phyloP scores from a whole-genome alignment of 805 yeast species.

The Barnettozyma botsteinii region DNA sequence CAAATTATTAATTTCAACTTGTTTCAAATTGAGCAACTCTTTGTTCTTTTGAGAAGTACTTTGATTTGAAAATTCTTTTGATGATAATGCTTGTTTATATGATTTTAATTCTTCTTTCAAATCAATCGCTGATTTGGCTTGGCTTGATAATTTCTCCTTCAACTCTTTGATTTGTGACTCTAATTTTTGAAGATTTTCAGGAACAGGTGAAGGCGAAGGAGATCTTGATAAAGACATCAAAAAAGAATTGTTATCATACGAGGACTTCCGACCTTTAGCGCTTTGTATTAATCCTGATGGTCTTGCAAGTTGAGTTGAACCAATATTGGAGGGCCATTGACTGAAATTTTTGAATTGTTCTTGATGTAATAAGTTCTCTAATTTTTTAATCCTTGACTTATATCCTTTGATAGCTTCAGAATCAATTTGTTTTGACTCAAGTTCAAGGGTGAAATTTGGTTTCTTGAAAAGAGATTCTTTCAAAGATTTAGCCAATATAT shows the following conservation, averaged over 20 bases:
- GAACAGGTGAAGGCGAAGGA: constrained; percentile 6
- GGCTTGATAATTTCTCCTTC: not conserved
- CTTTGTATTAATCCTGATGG: not conserved
- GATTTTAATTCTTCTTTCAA: constrained; percentile 16
- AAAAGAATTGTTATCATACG: not conserved
- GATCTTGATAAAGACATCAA: constrained; percentile 7
- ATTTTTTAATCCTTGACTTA: constrained; percentile 63
- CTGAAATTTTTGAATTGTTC: constrained; percentile 54
- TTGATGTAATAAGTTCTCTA: constrained; percentile 74
- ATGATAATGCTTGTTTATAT: constrained; percentile 9
- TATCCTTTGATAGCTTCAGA: constrained; percentile 53
- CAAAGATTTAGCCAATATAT: constrained; percentile 34
- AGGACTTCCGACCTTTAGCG: not conserved
- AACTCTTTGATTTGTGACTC: constrained; percentile 13
- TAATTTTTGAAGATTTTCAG: constrained; percentile 9
- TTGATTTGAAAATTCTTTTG: constrained; percentile 16
- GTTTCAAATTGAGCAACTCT: not conserved
- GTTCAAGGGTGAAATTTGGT: constrained; percentile 10
- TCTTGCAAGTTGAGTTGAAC: constrained; percentile 1
- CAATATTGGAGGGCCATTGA: constrained; percentile 33
- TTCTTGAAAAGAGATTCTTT: constrained; percentile 29
- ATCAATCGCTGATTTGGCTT: constrained; percentile 3
- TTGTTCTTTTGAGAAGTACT: not conserved
- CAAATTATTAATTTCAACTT: constrained; percentile 1
- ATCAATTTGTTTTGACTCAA: not conserved